Conservation (phyloP, 164 flowering plant genomes). For the Platanus orientalis region DNA sequence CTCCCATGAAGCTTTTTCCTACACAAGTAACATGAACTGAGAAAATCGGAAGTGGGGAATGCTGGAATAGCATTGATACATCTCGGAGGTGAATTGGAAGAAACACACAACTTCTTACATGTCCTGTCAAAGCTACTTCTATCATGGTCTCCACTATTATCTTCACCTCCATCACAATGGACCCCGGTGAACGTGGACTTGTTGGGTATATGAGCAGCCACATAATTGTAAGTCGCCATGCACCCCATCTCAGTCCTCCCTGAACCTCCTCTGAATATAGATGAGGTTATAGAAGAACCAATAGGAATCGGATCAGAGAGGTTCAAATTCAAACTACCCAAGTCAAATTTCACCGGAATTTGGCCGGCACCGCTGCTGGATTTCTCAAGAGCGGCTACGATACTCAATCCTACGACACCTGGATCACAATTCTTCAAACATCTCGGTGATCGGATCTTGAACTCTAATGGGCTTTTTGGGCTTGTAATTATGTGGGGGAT, state of each 20-base stretch:
- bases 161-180: conserved; percentile 16
- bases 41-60: conserved; percentile 41
- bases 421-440: conserved; percentile 21
- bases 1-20: conserved; percentile 55
- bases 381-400: conserved; percentile 46
- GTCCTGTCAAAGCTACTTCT: background rate
- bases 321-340: conserved; percentile 19
- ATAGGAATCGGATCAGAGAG: conserved; percentile 37
- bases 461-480: conserved; percentile 32
- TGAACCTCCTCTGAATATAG: background rate
- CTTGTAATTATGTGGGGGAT: conserved; percentile 19
- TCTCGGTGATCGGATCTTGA: conserved; percentile 28
- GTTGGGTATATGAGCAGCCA: conserved; percentile 38
- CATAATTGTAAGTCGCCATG: conserved; percentile 40
- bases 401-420: conserved; percentile 40
- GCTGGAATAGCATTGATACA: conserved; percentile 3
- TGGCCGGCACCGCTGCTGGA: conserved; percentile 12
- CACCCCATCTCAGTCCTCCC: conserved; percentile 18
- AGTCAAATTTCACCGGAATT: conserved; percentile 21
- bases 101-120: conserved; percentile 10
- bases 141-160: background rate
- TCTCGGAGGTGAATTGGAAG: conserved; percentile 25
- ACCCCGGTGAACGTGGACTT: conserved; percentile 33
- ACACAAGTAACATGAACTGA: conserved; percentile 59
- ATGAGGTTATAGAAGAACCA: conserved; percentile 5